Base-by-base conservation (phyloP, 257 asterid genomes). In the Echites panduratus region DNA sequence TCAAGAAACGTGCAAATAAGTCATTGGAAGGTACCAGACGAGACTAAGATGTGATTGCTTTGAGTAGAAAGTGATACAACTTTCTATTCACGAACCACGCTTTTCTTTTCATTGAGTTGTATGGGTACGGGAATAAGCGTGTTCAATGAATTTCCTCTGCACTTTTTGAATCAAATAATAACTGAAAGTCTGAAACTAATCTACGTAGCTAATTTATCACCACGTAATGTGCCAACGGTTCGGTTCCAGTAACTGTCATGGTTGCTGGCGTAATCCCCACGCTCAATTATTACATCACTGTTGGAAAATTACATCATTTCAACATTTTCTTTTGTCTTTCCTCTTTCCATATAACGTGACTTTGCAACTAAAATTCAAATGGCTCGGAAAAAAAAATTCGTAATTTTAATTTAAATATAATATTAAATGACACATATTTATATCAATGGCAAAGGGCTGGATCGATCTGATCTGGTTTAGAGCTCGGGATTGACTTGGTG, bases 221-320 rank as follows among this genome's bases (percentile, higher is more conserved):
- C 75, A 57, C 63, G 54, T 70, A 22, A 38, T 71, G 48, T 49
- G 62, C 61, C 73, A 52, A 16, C 38, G 43, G 24, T 12, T 24
- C 72, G 38, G 38, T 32, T 32, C 38, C n/a, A 26, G 26, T 10
- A 5, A 35, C 24, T 2, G 27, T 4, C 29, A 19, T 26, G 17
- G 63, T 19, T 16, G 45, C 0, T 57, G 68, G 43, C 45, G 58
- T 24, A 24, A 57, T 44, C 32, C 19, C 20, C 20, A 13, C 10
- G 29, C 14, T 29, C 29, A 26, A 71, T 57, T 71, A 17, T 71
- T 57, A 57, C 58, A 68, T 71, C 68, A 71, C 13, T 26, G 45
- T 56, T 56, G 13, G 8, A n/a, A n/a, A n/a, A n/a, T n/a, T n/a
- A n/a, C n/a, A n/a, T 32, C 1, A 32, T 32, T 32, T 32, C 38